phyloP scores from a whole-genome alignment of 23 red algal species.

The Cyanidiococcus yangmingshanensis region DNA sequence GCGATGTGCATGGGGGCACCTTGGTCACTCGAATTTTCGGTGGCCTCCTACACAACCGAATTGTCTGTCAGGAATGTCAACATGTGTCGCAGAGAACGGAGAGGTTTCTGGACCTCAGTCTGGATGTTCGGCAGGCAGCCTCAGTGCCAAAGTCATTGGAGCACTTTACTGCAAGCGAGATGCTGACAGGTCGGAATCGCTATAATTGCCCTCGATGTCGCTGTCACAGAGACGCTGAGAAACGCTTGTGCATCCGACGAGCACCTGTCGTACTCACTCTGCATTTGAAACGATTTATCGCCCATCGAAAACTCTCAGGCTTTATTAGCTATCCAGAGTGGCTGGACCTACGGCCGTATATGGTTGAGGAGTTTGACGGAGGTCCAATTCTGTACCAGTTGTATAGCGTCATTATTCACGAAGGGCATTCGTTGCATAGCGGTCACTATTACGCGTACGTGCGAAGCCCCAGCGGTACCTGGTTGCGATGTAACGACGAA shows the following conservation, averaged over 20 bases:
- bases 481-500: slow-evolving; percentile 76
- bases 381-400: slow-evolving; percentile 12
- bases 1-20: not conserved
- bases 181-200: slow-evolving; percentile 53
- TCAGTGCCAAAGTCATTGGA: slow-evolving; percentile 40
- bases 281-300: slow-evolving; percentile 83
- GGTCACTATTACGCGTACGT: slow-evolving; percentile 22
- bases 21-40: slow-evolving; percentile 42
- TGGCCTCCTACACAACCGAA: slow-evolving; percentile 40
- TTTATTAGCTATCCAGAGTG: slow-evolving; percentile 33
- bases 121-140: slow-evolving; percentile 38
- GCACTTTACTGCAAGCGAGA: slow-evolving; percentile 47
- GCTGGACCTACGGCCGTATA: slow-evolving; percentile 38
- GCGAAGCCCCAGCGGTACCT: slow-evolving; percentile 22
- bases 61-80: slow-evolving; percentile 46
- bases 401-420: slow-evolving; percentile 24
- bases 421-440: slow-evolving; percentile 15
- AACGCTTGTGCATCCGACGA: slow-evolving; percentile 41
- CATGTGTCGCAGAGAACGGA: slow-evolving; percentile 36
- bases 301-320: slow-evolving; percentile 24
- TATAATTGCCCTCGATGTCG: slow-evolving; percentile 60
- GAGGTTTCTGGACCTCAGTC: slow-evolving; percentile 77
- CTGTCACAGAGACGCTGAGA: slow-evolving; percentile 33
- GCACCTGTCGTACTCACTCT: slow-evolving; percentile 67
- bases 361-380: slow-evolving; percentile 30